Evolutionary conservation across 2,329 filamentous ascomycete genomes (phyloP).

Genomic region (Pseudogymnoascus sp.): DNA sequence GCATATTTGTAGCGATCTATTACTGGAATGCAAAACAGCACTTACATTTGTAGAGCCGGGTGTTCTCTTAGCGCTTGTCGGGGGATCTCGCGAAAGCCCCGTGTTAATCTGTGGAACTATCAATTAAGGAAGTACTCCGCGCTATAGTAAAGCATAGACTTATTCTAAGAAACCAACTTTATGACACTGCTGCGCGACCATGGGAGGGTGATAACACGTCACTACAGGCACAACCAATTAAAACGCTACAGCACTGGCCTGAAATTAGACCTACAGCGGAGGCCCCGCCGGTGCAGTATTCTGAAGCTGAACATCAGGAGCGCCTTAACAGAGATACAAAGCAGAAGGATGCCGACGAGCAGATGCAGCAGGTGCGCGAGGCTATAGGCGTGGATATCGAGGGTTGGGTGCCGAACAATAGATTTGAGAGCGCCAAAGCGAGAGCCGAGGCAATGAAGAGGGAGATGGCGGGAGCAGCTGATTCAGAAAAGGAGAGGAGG

Average conservation of each 20-base stretch:
- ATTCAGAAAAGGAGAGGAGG: constrained; percentile 16
- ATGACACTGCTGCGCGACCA: constrained; percentile 16
- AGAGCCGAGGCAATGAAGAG: constrained; percentile 16
- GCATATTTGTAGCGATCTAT: background rate
- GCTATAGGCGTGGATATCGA: constrained; percentile 18
- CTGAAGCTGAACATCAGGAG: constrained; percentile 15
- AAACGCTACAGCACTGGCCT: constrained; percentile 15
- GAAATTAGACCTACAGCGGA: constrained; percentile 16
- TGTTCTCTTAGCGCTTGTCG: constrained; percentile 9
- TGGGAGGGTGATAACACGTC: constrained; percentile 21
- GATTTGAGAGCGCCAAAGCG: constrained; percentile 16
- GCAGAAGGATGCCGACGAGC: constrained; percentile 17
- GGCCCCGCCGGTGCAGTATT: constrained; percentile 14
- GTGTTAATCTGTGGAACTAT: background rate
- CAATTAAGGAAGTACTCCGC: constrained; percentile 13
- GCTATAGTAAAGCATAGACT: constrained; percentile 16
- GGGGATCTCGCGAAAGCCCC: constrained; percentile 3
- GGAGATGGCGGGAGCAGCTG: constrained; percentile 17
- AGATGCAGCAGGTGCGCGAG: constrained; percentile 17
- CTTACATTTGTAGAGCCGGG: constrained; percentile 10
- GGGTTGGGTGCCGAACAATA: constrained; percentile 16
- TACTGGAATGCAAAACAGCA: constrained; percentile 14
- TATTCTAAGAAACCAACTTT: constrained; percentile 18
- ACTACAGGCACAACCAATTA: constrained; percentile 19
- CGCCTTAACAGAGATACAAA: constrained; percentile 17